These are phyloP conservation scores for Xylaria curta DNA, from an alignment of 495 filamentous ascomycete species.

Conservation along the genomic window DNA sequence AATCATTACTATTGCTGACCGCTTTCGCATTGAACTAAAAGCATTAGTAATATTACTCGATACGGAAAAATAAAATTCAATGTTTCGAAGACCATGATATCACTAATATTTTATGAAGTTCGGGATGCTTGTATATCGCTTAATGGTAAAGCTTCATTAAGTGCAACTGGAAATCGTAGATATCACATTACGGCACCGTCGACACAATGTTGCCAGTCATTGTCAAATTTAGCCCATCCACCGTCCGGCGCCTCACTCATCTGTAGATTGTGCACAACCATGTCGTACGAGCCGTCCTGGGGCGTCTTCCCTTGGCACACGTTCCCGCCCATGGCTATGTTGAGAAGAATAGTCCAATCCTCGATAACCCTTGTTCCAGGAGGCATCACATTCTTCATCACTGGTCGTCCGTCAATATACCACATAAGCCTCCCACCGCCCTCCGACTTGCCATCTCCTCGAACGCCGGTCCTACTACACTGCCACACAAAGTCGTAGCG, in stretches of 20 bases:
- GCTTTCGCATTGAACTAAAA: too few species aligned
- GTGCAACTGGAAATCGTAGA: too few species aligned
- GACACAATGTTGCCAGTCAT: conserved; percentile 40
- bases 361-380: conserved; percentile 47
- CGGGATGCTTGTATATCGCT: too few species aligned
- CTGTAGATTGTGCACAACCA: conserved; percentile 47
- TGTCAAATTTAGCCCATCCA: conserved; percentile 49
- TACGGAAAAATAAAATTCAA: too few species aligned
- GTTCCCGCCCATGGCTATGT: conserved; percentile 56
- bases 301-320: conserved; percentile 49
- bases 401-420: conserved; percentile 52
- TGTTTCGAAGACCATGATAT: too few species aligned
- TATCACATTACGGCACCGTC: conserved; percentile 42
- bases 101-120: too few species aligned
- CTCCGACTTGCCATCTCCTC: conserved; percentile 28
- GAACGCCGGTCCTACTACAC: conserved; percentile 30
- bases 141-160: too few species aligned
- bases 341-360: conserved; percentile 50
- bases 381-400: conserved; percentile 51
- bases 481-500: conserved; percentile 51
- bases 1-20: too few species aligned
- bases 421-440: conserved; percentile 42
- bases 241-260: conserved; percentile 46
- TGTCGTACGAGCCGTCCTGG: conserved; percentile 48
- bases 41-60: too few species aligned